phyloP scores from a whole-genome alignment of 1,284 basidiomycete species.

The Apiotrichum sp. region DNA sequence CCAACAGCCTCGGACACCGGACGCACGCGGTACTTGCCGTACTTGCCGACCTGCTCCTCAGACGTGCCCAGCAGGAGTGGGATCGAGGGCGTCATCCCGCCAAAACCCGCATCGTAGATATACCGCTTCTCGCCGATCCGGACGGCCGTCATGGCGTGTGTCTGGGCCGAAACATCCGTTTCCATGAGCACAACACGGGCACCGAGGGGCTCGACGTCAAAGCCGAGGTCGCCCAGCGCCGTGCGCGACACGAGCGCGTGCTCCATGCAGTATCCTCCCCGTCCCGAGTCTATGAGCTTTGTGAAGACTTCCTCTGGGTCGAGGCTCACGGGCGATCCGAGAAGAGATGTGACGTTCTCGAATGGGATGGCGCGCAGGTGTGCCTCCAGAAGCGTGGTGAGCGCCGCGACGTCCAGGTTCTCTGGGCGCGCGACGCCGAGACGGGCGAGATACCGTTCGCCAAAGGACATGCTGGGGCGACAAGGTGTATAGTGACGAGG shows the following conservation, averaged over 20 bases:
- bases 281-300: constrained; percentile 5
- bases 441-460: constrained; percentile 10
- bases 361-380: constrained; percentile 13
- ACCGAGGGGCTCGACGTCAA: not conserved
- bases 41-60: constrained; percentile 1
- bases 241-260: constrained; percentile 4
- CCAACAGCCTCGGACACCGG: not conserved
- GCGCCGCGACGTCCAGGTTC: not conserved
- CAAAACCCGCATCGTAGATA: constrained; percentile 14
- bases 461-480: not conserved
- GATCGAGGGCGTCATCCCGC: constrained; percentile 2
- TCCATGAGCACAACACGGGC: constrained; percentile 5
- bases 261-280: constrained; percentile 19
- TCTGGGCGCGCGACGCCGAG: constrained; percentile 3
- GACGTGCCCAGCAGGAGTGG: not conserved
- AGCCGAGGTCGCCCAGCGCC: constrained; percentile 8
- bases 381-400: constrained; percentile 5
- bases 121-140: constrained; percentile 2
- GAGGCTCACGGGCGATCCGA: constrained; percentile 6
- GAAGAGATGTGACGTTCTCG: constrained; percentile 12
- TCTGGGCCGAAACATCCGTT: not conserved
- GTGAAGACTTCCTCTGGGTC: not conserved
- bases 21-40: constrained; percentile 3
- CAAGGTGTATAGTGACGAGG: too few relatives aligned
- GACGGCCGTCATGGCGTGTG: constrained; percentile 7